phyloP scores from a whole-genome alignment of 2,329 filamentous ascomycete genomes.

The Claviceps citrina region DNA sequence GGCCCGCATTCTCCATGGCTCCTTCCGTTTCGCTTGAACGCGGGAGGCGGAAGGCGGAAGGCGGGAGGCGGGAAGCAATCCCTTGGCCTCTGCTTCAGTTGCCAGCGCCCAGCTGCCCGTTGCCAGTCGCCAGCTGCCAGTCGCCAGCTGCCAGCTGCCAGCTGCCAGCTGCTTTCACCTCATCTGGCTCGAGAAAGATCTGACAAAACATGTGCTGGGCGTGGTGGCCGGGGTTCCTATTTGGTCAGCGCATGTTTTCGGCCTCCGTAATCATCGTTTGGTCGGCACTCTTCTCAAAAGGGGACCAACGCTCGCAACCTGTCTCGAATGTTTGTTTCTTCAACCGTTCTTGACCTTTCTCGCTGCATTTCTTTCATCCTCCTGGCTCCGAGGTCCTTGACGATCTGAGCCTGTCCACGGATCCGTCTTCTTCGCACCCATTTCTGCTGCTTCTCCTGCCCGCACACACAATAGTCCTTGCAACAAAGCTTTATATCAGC shows the following conservation, averaged over 20 bases:
- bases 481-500: neutral
- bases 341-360: neutral
- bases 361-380: neutral
- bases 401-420: neutral
- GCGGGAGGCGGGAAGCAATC: slow-evolving; percentile 2
- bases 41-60: neutral
- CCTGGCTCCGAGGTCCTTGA: neutral
- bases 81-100: no score
- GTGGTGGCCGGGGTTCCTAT: slow-evolving; percentile 2
- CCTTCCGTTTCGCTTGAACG: slow-evolving; percentile 5
- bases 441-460: neutral
- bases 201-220: slow-evolving; percentile 3
- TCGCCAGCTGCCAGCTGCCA: neutral
- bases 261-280: slow-evolving; percentile 1
- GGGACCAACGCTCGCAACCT: slow-evolving; percentile 4
- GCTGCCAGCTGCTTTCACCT: neutral
- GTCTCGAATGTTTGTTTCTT: slow-evolving; percentile 5
- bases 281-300: slow-evolving; percentile 6
- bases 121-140: no score
- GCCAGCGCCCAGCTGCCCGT: no score
- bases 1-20: slow-evolving; percentile 3
- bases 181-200: neutral
- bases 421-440: neutral
- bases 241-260: slow-evolving; percentile 1
- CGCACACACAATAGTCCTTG: neutral